Conservation (phyloP, 2,329 filamentous ascomycete species). For the Magnaporthiopsis rhizophila region DNA sequence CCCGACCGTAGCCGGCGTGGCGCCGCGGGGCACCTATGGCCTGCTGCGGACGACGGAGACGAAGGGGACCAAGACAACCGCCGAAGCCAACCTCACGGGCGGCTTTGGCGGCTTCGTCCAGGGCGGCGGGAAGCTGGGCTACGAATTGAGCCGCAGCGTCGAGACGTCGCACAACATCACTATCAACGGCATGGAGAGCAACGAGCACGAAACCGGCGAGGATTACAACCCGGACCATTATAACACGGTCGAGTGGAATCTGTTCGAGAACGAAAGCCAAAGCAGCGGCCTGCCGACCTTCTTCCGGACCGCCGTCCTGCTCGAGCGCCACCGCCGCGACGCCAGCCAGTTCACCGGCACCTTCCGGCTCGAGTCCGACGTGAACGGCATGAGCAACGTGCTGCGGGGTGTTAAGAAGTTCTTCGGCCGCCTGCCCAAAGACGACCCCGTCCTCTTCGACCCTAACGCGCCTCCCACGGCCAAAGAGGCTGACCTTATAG, state of each 20-base stretch:
- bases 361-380: background rate
- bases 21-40: conserved; percentile 1
- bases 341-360: background rate
- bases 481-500: too few species aligned
- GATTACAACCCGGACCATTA: background rate
- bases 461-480: background rate
- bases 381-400: background rate
- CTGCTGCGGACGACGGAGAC: background rate
- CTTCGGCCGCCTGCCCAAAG: conserved; percentile 1
- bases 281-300: conserved; percentile 3
- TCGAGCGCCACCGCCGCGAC: conserved; percentile 3
- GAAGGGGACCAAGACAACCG: too few species aligned
- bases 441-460: conserved; percentile 7
- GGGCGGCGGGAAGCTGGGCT: too few species aligned
- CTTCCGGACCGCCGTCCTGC: conserved; percentile 5
- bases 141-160: too few species aligned
- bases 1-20: conserved; percentile 1
- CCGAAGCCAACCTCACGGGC: too few species aligned
- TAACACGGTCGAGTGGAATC: conserved; percentile 5
- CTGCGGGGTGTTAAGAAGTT: background rate
- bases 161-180: background rate
- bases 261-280: background rate
- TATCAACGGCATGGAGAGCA: conserved; percentile 2
- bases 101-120: too few species aligned
- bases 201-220: background rate